Base-by-base conservation (phyloP, 2,329 filamentous ascomycete species). In the Alternaria sp. region DNA sequence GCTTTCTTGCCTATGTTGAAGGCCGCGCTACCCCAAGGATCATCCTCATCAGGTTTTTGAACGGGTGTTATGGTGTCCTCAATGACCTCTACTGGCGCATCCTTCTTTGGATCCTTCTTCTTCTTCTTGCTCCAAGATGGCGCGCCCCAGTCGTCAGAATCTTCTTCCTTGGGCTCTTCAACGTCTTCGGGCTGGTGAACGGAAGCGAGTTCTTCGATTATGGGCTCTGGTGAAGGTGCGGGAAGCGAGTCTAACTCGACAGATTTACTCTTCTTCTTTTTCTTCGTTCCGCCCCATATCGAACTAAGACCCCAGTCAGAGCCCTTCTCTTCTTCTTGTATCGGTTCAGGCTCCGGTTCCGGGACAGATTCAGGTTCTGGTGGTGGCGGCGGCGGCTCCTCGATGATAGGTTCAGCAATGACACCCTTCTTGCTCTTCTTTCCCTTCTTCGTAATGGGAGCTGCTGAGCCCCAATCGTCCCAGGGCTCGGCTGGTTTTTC, bases 111-210 rank as follows among this genome's bases (percentile, higher is more conserved):
- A 24, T 63, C 65, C 40, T 69, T 80, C 57, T 77, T 67, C 58
- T 72, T 77, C 52, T 72, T 86, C 60, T 83, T 85, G 5, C 82
- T 80, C 51, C 82, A 85, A 31, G 82, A 83, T 80, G 85, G 87
- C 46, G 83, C 82, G 58, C 79, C 82, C 72, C 85, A 86, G 64
- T 85, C 85, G 56, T 84, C 84, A 53, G 85, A 83, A 13, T 79
- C 77, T 28, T 82, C 80, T 14, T 74, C 74, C 56, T 80, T 80
- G 2, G 82, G 80, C 66, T 85, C 83, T 56, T 84, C 81, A 7
- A 84, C 76, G 24, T 73, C 78, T 61, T 81, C 81, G n/a, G 82
- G 80, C 55, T 77, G 75, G 64, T 80, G 78, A 7, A 79, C 64
- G 34, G 65, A 61, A 13, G 70, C 62, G 14, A 60, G 36, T 26